phyloP scores from a whole-genome alignment of 2,329 filamentous ascomycete genomes.

The Curvularia sp. region DNA sequence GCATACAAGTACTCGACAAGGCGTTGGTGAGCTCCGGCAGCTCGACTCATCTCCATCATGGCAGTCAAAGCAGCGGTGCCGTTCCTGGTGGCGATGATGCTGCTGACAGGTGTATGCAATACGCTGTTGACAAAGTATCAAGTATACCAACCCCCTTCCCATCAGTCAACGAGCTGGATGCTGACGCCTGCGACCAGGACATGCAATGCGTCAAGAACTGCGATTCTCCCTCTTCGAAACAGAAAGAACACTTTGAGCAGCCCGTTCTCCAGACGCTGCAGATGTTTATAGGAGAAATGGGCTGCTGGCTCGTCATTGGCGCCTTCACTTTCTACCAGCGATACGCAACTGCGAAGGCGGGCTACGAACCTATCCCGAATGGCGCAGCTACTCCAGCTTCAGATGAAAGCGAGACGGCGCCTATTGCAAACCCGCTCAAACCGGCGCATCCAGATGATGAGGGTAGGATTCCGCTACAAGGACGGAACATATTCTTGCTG shows the following conservation, averaged over 20 bases:
- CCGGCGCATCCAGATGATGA: conserved; percentile 59
- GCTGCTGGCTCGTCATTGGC: conserved; percentile 91
- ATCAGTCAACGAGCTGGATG: conserved; percentile 1
- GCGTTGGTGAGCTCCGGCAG: conserved; percentile 20
- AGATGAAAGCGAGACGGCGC: conserved; percentile 54
- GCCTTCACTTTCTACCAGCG: conserved; percentile 70
- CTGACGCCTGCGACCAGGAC: conserved; percentile 64
- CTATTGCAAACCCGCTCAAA: conserved; percentile 61
- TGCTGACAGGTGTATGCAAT: conserved; percentile 94
- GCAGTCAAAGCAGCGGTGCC: conserved; percentile 75
- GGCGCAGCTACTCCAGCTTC: conserved; percentile 50
- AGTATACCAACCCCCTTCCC: conserved; percentile 57
- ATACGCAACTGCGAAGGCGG: conserved; percentile 58
- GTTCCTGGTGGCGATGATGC: conserved; percentile 93
- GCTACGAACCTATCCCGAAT: conserved; percentile 71
- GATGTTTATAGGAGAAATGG: conserved; percentile 97
- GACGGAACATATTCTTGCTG: conserved; percentile 75
- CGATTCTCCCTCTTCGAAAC: conserved; percentile 69
- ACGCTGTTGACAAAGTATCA: conserved; percentile 97
- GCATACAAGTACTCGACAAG: neutral
- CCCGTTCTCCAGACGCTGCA: conserved; percentile 94
- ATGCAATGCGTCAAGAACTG: conserved; percentile 97
- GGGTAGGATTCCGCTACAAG: conserved; percentile 67
- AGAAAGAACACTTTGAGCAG: conserved; percentile 83
- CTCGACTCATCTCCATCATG: conserved; percentile 60